Evolutionary conservation across 106 monocot species (phyloP), one percentile per base, ranked within the genome.

Genomic region (Dendrobium huoshanense): DNA sequence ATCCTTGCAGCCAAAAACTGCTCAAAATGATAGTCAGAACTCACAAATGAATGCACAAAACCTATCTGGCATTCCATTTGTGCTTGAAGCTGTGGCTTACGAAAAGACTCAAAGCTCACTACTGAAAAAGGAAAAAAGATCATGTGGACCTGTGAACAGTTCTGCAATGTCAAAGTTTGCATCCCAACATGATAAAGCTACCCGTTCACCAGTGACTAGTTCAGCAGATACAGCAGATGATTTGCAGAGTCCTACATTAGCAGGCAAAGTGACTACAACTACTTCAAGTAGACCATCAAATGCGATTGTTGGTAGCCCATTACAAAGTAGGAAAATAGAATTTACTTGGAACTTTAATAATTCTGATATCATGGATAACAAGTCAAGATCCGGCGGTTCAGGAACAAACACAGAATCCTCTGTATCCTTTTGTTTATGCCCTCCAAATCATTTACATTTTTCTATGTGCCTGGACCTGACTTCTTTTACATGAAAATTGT

Each of bases 211-310:
- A 43, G 49, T 72, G 24, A 70, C 41, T 37, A 85, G 82, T 16
- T 55, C 64, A 55, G 61, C 68, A 41, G 49, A 72, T 8, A 47
- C 75, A 44, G 51, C 37, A 8, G 85, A 83, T 89, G 85, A 88
- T 89, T 58, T 80, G 48, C 79, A 82, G 54, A 94, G 90, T 75
- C 97, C 94, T 84, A 91, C 87, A 76, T 78, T 94, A 82, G 93
- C 91, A 41, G 72, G 76, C 48, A 84, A 88, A 84, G 75, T 18
- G 25, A 77, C 82, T 22, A 77, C 85, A 76, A 65, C 86, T 83
- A 80, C 83, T 49, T 41, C 33, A 70, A 79, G 77, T 49, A 84
- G 80, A 78, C 51, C 59, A 44, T 29, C 47, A 7, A 77, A 75
- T 70, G 80, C 87, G 31, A 80, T 68, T 70, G 40, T 70, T 43